Evolutionary conservation across 176 grass and related monocot genomes (phyloP), one percentile per base, ranked within the genome.

Genomic region (Dendrocalamus sinicus): DNA sequence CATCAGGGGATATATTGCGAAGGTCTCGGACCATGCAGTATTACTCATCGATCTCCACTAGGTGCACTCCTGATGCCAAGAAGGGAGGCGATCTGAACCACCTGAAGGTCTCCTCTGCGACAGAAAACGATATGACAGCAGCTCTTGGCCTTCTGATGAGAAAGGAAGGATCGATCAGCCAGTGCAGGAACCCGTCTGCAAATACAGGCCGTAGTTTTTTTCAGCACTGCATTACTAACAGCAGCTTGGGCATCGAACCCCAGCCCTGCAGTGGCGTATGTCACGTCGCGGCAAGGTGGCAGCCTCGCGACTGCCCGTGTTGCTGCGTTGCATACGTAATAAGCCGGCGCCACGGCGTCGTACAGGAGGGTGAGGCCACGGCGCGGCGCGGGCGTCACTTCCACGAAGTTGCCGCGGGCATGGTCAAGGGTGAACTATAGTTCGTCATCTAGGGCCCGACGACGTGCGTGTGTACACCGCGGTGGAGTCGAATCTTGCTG

Each of bases 351-450:
- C 1, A 83, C 17, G 22, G n/a, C 64, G 20, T 88, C 66, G 1
- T 78, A 78, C 0, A 83, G 30, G 9, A 88, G 80, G 73, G 54
- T 88, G 54, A 88, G 86, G 30, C 86, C 80, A 3, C 16, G 64
- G 15, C 80, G 78, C 0, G 65, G 22, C 1, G 44, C 28, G 13
- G 53, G 32, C 0, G 30, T 19, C 43, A 69, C 16, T 19, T 51
- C 51, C 54, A 77, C 53, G 23, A 55, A 37, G 19, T 78, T 19
- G 16, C 73, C 80, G 0, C 45, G 17, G 7, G 32, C 54, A 22
- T 45, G 5, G n/a, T 88, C 45, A 1, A 88, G 9, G 22, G 66
- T 83, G 80, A 83, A 83, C 16, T 83, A 0, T 6, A 17, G 73
- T 10, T 48, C 61, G 0, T 5, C 2, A 11, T 12, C 22, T 14